These are phyloP conservation scores for Neonectria faginata DNA, from an alignment of 2,329 filamentous ascomycete genomes.

Conservation along the genomic window DNA sequence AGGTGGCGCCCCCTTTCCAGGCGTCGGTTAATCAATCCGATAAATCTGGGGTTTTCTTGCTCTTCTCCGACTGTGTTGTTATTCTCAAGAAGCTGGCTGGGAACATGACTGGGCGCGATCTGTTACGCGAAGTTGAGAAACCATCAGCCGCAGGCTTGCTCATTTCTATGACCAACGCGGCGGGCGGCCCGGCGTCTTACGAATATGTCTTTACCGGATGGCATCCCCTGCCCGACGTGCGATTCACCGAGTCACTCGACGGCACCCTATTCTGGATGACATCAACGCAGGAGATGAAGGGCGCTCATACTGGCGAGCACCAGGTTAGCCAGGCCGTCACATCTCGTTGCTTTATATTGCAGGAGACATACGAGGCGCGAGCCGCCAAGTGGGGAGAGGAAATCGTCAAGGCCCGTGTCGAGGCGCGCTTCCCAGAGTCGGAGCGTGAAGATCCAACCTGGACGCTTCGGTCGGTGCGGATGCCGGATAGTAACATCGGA, in stretches of 20 bases:
- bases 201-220: conserved; percentile 83
- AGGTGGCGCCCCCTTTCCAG: conserved; percentile 79
- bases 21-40: conserved; percentile 56
- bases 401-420: conserved; percentile 85
- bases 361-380: conserved; percentile 82
- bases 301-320: conserved; percentile 59
- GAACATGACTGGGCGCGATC: conserved; percentile 76
- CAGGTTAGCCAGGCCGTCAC: conserved; percentile 62
- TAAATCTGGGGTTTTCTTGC: conserved; percentile 77
- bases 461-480: conserved; percentile 78
- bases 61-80: conserved; percentile 86
- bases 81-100: conserved; percentile 77
- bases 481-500: conserved; percentile 69
- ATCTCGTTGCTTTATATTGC: conserved; percentile 76
- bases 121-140: conserved; percentile 88
- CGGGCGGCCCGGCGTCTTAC: conserved; percentile 69
- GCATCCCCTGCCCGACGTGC: conserved; percentile 75
- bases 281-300: conserved; percentile 70
- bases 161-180: conserved; percentile 72
- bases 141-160: conserved; percentile 74
- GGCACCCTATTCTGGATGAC: conserved; percentile 76
- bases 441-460: conserved; percentile 85
- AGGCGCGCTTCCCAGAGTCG: conserved; percentile 84
- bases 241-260: conserved; percentile 78
- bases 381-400: conserved; percentile 85